Conservation (phyloP, 1,139 yeast species). For the Geotrichum aggregatum region DNA sequence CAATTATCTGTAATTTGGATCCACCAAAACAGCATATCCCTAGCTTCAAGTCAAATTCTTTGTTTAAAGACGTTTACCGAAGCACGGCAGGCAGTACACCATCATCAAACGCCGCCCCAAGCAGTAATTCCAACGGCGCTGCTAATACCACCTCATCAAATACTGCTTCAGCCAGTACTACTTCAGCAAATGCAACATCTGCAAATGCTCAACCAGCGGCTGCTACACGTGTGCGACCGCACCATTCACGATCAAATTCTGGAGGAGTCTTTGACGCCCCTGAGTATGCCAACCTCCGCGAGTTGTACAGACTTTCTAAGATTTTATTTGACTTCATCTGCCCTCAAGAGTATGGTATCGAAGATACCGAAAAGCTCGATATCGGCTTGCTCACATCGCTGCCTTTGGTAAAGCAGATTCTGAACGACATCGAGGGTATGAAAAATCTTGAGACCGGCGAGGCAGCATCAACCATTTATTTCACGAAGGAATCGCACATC, state of each 20-base stretch:
- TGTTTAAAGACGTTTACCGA: background rate
- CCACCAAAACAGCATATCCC: conserved; percentile 45
- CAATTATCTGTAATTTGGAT: conserved; percentile 25
- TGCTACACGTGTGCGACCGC: background rate
- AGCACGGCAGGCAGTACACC: background rate
- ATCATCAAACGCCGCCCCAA: conserved; percentile 2
- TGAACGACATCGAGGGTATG: conserved; percentile 75
- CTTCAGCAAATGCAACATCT: background rate
- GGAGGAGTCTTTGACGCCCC: conserved; percentile 64
- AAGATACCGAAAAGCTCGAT: conserved; percentile 90
- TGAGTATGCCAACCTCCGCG: conserved; percentile 75
- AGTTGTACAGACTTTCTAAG: conserved; percentile 82
- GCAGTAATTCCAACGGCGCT: background rate
- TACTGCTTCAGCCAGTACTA: background rate
- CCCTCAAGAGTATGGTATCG: conserved; percentile 98
- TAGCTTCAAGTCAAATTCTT: conserved; percentile 21
- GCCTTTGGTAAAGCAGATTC: conserved; percentile 86
- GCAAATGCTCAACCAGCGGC: too few relatives aligned
- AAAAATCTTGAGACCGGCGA: conserved; percentile 66
- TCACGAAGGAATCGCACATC: conserved; percentile 95
- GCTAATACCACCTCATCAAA: background rate
- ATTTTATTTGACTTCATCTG: conserved; percentile 95
- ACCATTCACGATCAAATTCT: conserved; percentile 17
- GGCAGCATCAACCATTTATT: conserved; percentile 73
- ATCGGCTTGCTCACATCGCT: conserved; percentile 91